Conservation (phyloP, 2,329 filamentous ascomycete genomes). For the Penicillium nordicum region DNA sequence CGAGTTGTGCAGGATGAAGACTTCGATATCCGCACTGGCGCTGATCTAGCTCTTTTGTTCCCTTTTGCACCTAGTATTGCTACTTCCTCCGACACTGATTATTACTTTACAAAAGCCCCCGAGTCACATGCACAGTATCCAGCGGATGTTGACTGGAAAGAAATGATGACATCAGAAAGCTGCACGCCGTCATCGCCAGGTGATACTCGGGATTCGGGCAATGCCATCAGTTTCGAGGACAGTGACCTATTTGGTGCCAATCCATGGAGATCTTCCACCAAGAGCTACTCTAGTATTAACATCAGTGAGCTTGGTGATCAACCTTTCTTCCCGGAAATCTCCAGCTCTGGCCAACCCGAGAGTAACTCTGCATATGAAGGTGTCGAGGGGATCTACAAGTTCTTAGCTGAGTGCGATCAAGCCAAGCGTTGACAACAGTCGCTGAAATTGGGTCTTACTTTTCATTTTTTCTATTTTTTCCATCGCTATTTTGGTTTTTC, state of each 20-base stretch:
- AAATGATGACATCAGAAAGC: slow-evolving; percentile 52
- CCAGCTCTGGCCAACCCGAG: slow-evolving; percentile 34
- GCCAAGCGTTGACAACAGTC: slow-evolving; percentile 29
- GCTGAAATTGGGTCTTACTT: background rate
- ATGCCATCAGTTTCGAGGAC: slow-evolving; percentile 41
- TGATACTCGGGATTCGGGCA: slow-evolving; percentile 24
- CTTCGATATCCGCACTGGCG: slow-evolving; percentile 66
- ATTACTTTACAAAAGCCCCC: slow-evolving; percentile 44
- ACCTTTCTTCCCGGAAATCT: slow-evolving; percentile 39
- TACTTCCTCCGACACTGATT: slow-evolving; percentile 41
- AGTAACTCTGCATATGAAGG: slow-evolving; percentile 57
- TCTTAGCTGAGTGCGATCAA: slow-evolving; percentile 62
- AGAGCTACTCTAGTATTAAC: slow-evolving; percentile 57
- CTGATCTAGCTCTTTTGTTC: slow-evolving; percentile 73
- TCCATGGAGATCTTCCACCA: slow-evolving; percentile 53
- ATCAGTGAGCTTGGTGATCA: slow-evolving; percentile 50
- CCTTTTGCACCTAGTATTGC: slow-evolving; percentile 71
- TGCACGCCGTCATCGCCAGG: slow-evolving; percentile 23
- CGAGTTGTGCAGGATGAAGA: slow-evolving; percentile 73
- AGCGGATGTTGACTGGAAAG: slow-evolving; percentile 53
- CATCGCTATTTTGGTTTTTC: background rate
- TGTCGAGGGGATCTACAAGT: slow-evolving; percentile 63
- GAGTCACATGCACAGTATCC: slow-evolving; percentile 28
- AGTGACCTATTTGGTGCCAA: slow-evolving; percentile 47
- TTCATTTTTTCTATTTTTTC: background rate